Conservation (phyloP, 371 early-diverging fungal genomes). For the Parasitella parasitica region DNA sequence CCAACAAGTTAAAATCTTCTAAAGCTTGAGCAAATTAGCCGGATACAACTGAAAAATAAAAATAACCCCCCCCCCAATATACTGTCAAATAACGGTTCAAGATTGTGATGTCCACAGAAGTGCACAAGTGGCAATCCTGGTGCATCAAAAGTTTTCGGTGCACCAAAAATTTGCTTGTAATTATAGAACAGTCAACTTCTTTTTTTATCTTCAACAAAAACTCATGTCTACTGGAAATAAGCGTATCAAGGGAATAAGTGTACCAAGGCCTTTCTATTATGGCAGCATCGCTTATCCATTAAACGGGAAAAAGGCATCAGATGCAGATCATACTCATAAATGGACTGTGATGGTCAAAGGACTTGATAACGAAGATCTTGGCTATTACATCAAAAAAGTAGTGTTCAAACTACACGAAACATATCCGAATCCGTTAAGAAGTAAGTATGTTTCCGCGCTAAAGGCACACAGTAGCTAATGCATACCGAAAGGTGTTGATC, state of each 20-base stretch:
- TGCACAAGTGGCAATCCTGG: too few species aligned
- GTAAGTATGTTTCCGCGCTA: constrained; percentile 39
- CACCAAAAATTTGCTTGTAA: neutral
- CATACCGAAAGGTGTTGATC: constrained; percentile 61
- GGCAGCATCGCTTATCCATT: constrained; percentile 74
- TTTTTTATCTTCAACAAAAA: neutral
- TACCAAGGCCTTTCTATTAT: constrained; percentile 74
- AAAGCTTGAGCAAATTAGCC: too few species aligned
- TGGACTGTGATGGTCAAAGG: constrained; percentile 91
- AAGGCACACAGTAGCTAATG: neutral
- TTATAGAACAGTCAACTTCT: neutral
- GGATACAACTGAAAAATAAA: too few species aligned
- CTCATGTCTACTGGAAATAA: constrained; percentile 44
- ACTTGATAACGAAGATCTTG: constrained; percentile 82
- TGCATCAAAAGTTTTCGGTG: neutral
- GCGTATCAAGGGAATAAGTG: constrained; percentile 64
- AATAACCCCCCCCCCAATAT: too few species aligned
- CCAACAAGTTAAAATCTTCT: too few species aligned
- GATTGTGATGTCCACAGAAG: too few species aligned
- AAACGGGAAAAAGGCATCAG: constrained; percentile 60
- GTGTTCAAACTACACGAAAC: constrained; percentile 96
- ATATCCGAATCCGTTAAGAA: constrained; percentile 82
- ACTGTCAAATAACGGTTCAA: too few species aligned
- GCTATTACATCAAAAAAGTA: constrained; percentile 85
- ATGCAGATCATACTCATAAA: constrained; percentile 80